Conservation (phyloP, 2,329 filamentous ascomycete genomes). For the Sporothrix phasma region DNA sequence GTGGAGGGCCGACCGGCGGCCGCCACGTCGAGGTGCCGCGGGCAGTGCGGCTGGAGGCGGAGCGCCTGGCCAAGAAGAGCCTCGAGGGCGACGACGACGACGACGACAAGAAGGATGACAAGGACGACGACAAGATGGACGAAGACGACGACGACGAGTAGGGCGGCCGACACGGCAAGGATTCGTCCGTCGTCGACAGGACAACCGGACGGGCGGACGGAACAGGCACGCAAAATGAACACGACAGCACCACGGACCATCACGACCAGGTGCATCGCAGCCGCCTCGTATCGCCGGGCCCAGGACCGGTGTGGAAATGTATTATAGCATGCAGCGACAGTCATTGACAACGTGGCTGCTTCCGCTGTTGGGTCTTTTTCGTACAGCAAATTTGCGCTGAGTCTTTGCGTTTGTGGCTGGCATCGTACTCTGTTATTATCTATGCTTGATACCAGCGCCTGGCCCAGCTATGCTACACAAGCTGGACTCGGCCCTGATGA, state of each 20-base stretch:
- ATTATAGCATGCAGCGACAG: conserved; percentile 3
- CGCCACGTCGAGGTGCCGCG: conserved; percentile 89
- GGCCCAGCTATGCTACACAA: no score
- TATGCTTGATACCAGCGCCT: no score
- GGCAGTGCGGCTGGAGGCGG: conserved; percentile 81
- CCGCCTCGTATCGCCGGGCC: neutral
- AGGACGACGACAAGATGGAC: conserved; percentile 67
- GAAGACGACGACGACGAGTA: conserved; percentile 32
- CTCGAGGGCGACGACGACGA: conserved; percentile 83
- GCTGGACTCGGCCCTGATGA: no score
- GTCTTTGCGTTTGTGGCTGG: no score
- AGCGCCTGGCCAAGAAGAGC: conserved; percentile 82
- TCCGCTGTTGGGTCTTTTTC: neutral
- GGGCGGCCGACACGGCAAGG: no score
- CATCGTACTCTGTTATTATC: no score
- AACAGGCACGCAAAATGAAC: neutral
- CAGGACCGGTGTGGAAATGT: neutral
- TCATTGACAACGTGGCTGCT: neutral
- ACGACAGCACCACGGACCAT: neutral
- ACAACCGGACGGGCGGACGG: no score
- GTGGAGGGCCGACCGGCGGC: conserved; percentile 78
- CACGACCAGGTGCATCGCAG: neutral
- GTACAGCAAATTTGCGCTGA: neutral
- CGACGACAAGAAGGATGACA: conserved; percentile 65
- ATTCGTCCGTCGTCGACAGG: no score